Evolutionary conservation across 305 asterid genomes (phyloP).

Genomic region (Petunia hybrid): DNA sequence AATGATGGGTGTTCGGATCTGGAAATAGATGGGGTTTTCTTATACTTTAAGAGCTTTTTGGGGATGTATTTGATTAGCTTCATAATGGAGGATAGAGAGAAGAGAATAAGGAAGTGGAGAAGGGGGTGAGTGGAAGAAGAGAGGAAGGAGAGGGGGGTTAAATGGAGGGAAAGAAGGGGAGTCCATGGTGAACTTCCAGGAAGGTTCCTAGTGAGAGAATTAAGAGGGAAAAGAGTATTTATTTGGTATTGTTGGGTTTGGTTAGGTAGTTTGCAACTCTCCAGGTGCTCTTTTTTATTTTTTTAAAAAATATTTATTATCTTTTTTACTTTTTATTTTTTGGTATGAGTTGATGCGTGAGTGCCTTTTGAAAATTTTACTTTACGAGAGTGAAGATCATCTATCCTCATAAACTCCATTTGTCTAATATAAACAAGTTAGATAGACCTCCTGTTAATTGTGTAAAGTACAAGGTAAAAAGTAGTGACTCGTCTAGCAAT

Average conservation of each 20-base stretch:
- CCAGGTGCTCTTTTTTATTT: no score
- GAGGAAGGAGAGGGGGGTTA: slow-evolving; percentile 50
- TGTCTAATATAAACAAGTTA: no score
- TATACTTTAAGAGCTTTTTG: slow-evolving; percentile 51
- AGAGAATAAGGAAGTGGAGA: no score
- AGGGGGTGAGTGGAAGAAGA: slow-evolving; percentile 31
- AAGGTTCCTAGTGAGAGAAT: slow-evolving; percentile 61
- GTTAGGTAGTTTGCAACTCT: background rate
- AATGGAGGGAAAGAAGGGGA: slow-evolving; percentile 51
- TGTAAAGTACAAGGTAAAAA: no score
- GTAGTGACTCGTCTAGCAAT: no score
- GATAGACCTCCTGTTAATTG: no score
- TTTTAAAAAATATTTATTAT: no score
- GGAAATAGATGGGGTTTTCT: slow-evolving; percentile 52
- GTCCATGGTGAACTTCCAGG: slow-evolving; percentile 67
- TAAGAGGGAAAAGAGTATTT: slow-evolving; percentile 32
- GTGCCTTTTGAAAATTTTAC: no score
- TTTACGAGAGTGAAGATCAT: no score
- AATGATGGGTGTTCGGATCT: slow-evolving; percentile 57
- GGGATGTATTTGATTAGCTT: slow-evolving; percentile 58
- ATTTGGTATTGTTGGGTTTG: slow-evolving; percentile 11
- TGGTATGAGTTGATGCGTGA: no score
- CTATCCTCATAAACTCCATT: no score
- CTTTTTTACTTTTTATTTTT: no score
- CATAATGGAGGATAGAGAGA: slow-evolving; percentile 40